Base-by-base conservation (phyloP, 228 moss, liverwort and hornwort species). In the Sphagnum magellanicum region DNA sequence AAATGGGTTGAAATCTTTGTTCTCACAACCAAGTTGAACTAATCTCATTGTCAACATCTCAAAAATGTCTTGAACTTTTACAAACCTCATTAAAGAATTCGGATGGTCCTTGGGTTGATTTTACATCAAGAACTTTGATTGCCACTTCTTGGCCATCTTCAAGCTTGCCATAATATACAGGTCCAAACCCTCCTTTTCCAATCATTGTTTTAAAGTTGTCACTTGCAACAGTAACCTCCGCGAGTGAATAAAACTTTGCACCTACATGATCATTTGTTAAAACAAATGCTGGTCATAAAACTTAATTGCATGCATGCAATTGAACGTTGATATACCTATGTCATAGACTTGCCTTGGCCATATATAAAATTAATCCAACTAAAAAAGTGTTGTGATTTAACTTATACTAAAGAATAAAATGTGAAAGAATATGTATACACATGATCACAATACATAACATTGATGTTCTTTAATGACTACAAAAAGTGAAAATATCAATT, bases 111-210 rank as follows among this genome's bases (percentile, higher is more conserved):
- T 69, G 74, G 16, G 59, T 48, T 47, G 1, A 65, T 4, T 55
- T 15, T 4, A 11, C 50, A 58, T 70, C 69, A 17, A 77, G 66
- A 3, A 77, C 79, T 64, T 83, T 83, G 14, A 79, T 77, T 5
- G 79, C 83, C 62, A 79, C 76, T 69, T 83, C 83, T 74, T 46
- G 14, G 67, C 79, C 79, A 64, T 77, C 69, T 6, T 53, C 16
- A 55, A 83, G 69, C 17, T 9, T 70, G 50, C 83, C 83, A 58
- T 76, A 16, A 65, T 74, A 77, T 10, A 83, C 74, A 32, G 74
- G 66, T 53, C 79, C 83, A 16, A 79, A 83, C 3, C 77, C 76
- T 66, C 79, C 74, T 63, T 50, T 69, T 16, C 76, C 79, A 55
- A 79, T 71, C 64, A 71, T 65, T 5, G 2, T 65, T 5, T 15